A percentile compares a stretch with the other conserved stretches of the same genome.
Conservation (phyloP, 108 stramenopile species). For the Nitzschia palea region DNA sequence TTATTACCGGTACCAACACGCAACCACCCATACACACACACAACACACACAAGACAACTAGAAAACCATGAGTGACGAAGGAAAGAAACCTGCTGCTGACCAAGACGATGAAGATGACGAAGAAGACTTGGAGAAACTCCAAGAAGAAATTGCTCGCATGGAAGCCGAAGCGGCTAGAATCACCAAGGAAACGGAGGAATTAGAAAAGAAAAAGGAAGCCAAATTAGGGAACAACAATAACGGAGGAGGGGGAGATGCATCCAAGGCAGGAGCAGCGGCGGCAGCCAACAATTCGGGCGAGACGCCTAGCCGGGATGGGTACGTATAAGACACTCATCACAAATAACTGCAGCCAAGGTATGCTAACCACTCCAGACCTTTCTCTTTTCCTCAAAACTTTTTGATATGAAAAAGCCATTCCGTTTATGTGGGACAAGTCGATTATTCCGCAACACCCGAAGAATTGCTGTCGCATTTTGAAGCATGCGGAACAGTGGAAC, state of each 20-base stretch:
- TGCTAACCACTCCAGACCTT: background rate
- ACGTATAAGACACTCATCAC: too few relatives aligned
- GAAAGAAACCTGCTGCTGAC: slow-evolving; percentile 30
- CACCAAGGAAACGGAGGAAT: slow-evolving; percentile 53
- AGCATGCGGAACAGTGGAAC: slow-evolving; percentile 93
- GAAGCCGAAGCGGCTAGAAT: slow-evolving; percentile 85
- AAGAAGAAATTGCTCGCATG: slow-evolving; percentile 85
- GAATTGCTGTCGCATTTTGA: slow-evolving; percentile 94
- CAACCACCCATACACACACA: too few relatives aligned
- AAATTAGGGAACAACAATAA: background rate
- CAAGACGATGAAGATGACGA: slow-evolving; percentile 50
- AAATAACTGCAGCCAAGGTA: too few relatives aligned
- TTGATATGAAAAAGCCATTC: slow-evolving; percentile 49
- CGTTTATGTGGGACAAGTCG: slow-evolving; percentile 97
- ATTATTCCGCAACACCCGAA: slow-evolving; percentile 94
- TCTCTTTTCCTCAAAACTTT: too few relatives aligned
- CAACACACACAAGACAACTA: background rate
- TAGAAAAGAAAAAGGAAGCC: slow-evolving; percentile 40
- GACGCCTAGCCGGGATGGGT: slow-evolving; percentile 34
- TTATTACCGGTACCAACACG: too few relatives aligned
- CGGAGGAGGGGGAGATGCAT: slow-evolving; percentile 15
- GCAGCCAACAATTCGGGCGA: too few relatives aligned
- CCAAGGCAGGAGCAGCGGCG: slow-evolving; percentile 23
- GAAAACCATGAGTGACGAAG: slow-evolving; percentile 46
- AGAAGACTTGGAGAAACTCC: slow-evolving; percentile 54